Base-by-base conservation (phyloP, 345 rosid genomes). In the Brassica nigra region DNA sequence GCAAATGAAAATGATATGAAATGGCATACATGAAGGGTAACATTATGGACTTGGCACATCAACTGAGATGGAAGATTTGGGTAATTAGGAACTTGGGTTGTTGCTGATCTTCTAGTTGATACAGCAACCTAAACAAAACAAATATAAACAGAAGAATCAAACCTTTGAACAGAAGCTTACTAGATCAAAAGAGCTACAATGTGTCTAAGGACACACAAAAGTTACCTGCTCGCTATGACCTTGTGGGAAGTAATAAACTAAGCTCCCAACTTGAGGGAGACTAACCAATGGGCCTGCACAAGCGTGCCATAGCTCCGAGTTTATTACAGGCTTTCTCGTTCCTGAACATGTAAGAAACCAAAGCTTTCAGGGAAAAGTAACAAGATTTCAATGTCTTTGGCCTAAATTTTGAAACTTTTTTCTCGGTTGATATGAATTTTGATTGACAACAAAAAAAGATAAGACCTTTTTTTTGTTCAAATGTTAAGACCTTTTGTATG, bases 221-320 rank as follows among this genome's bases (percentile, higher is more conserved):
- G 31, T 62, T 76, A 95, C 99, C 98, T 96, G 99, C 81, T 96
- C 99, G 20, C 98, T 93, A 55, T 93, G 99, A 58, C 99, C 99
- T 83, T 96, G 99, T 82, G 99, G 94, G 77, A 96, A 93, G 78
- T 93, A 96, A 79, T 90, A 90, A 71, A 90, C 97, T 42, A 96
- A 91, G 79, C 94, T 90, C 37, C 99, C 99, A 37, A 96, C 89
- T 81, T 89, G 99, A 83, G 99, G 99, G 81, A 96, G 84, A 71
- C 83, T 87, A 78, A 92, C 99, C 66, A 96, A 89, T 23, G 99
- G 99, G 49, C 99, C 99, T 12, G 99, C 99, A 78, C 98, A 96
- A 36, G 98, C 98, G 76, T 96, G 92, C 99, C 99, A 96, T 54
- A 96, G 83, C 91, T 93, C 97, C 18, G 97, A 89, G 83, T 86